These are phyloP conservation scores for Nakazawaea ambrosiae DNA, from an alignment of 805 yeast species.

Conservation along the genomic window DNA sequence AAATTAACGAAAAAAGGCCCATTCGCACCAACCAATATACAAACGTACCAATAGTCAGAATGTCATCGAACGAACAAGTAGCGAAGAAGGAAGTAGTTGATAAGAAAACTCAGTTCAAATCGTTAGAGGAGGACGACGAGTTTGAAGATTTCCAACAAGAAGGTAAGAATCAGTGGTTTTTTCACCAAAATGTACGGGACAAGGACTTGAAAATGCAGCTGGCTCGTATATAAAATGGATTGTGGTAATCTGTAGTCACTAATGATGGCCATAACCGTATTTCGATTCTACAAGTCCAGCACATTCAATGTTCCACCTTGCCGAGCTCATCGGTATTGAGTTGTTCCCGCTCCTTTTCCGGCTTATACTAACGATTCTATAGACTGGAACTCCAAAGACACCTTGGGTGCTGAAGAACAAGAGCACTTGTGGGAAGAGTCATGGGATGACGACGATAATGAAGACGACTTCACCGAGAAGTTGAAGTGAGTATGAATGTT, in stretches of 20 bases:
- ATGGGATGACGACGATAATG: conserved; percentile 95
- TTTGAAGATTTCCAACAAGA: conserved; percentile 96
- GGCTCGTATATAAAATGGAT: too few relatives aligned
- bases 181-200: too few relatives aligned
- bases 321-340: not conserved
- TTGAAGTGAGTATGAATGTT: conserved; percentile 40
- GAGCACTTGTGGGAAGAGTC: conserved; percentile 88
- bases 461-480: conserved; percentile 77
- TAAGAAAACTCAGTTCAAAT: conserved; percentile 36
- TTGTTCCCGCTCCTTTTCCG: too few relatives aligned
- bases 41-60: too few relatives aligned
- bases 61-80: not conserved
- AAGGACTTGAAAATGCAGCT: too few relatives aligned
- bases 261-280: too few relatives aligned
- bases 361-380: conserved; percentile 8
- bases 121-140: conserved; percentile 93
- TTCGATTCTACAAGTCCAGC: too few relatives aligned
- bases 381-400: conserved; percentile 64
- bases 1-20: too few relatives aligned
- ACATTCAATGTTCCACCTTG: not conserved
- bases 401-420: conserved; percentile 44
- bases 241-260: too few relatives aligned
- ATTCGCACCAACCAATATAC: too few relatives aligned
- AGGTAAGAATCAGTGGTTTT: conserved; percentile 28
- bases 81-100: not conserved